Conservation (phyloP, 2,329 filamentous ascomycete genomes). For the Colletotrichum ledebouriae region DNA sequence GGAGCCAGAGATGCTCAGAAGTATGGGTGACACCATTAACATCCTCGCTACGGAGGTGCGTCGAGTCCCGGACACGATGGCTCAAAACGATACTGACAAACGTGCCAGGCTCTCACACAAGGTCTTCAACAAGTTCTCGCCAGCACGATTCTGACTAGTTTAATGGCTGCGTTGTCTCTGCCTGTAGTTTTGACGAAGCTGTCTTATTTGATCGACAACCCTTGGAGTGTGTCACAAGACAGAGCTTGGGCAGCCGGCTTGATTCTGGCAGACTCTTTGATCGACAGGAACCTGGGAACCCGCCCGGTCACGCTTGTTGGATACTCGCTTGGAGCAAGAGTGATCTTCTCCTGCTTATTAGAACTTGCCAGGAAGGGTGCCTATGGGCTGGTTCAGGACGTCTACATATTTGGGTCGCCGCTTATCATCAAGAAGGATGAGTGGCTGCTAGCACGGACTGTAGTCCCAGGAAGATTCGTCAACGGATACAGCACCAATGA, state of each 20-base stretch:
- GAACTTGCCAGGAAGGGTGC: conserved; percentile 89
- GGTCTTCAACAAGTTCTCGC: conserved; percentile 95
- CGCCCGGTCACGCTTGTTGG: conserved; percentile 93
- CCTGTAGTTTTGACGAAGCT: conserved; percentile 94
- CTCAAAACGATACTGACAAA: conserved; percentile 46
- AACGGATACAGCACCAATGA: conserved; percentile 96
- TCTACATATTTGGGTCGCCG: conserved; percentile 93
- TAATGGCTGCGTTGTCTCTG: conserved; percentile 95
- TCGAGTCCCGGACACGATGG: conserved; percentile 49
- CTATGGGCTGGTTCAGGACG: conserved; percentile 91
- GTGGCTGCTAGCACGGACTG: conserved; percentile 82
- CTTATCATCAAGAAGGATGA: conserved; percentile 94
- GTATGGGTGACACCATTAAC: conserved; percentile 98
- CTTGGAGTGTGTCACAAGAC: conserved; percentile 96
- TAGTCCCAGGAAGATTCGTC: conserved; percentile 92
- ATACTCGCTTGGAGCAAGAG: conserved; percentile 90
- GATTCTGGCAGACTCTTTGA: conserved; percentile 93
- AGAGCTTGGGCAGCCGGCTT: conserved; percentile 89
- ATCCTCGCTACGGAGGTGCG: conserved; percentile 95
- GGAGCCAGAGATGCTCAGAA: conserved; percentile 98
- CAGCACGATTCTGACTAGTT: conserved; percentile 85
- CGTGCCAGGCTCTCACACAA: conserved; percentile 86
- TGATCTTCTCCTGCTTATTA: conserved; percentile 91
- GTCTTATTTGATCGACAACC: conserved; percentile 96
- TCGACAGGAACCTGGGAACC: conserved; percentile 91